These are phyloP conservation scores for Mycena polygramma DNA, from an alignment of 768 basidiomycete genomes.

Conservation along the genomic window DNA sequence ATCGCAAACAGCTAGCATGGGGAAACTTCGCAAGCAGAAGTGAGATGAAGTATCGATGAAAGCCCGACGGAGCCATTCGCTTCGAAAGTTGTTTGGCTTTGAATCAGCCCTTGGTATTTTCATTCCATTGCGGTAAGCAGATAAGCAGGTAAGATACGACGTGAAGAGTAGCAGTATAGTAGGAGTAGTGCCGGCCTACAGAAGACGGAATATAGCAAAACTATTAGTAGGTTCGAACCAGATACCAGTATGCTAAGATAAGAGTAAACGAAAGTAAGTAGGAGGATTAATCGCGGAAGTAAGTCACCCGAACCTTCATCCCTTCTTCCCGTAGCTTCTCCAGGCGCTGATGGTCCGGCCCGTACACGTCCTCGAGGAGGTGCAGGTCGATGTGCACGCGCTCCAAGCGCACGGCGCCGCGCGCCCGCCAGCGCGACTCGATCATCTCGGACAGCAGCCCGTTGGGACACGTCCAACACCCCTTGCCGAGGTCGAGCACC, in stretches of 20 bases:
- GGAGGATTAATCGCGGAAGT: constrained; percentile 30
- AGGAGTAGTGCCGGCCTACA: constrained; percentile 17
- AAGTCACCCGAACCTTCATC: constrained; percentile 43
- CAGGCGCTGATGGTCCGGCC: constrained; percentile 46
- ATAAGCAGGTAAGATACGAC: no score
- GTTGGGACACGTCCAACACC: constrained; percentile 45
- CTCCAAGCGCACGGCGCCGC: constrained; percentile 43
- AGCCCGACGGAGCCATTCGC: no score
- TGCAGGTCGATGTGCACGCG: constrained; percentile 46
- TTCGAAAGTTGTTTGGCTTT: no score
- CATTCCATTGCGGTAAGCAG: not conserved
- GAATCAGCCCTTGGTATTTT: not conserved
- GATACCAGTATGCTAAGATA: constrained; percentile 27
- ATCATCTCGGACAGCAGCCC: constrained; percentile 52
- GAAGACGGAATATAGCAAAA: constrained; percentile 10
- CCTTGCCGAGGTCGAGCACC: constrained; percentile 46
- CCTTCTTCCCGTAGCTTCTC: constrained; percentile 50
- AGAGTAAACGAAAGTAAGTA: constrained; percentile 18
- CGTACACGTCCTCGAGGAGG: constrained; percentile 45
- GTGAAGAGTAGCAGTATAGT: no score
- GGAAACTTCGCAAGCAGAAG: no score
- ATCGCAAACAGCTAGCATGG: no score
- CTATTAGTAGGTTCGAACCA: constrained; percentile 23
- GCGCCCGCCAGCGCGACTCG: constrained; percentile 49
- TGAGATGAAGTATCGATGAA: no score